Evolutionary conservation across 148 eudicot genomes (phyloP), one percentile per base, ranked within the genome.

Genomic region (Fagopyrum homotropicum): DNA sequence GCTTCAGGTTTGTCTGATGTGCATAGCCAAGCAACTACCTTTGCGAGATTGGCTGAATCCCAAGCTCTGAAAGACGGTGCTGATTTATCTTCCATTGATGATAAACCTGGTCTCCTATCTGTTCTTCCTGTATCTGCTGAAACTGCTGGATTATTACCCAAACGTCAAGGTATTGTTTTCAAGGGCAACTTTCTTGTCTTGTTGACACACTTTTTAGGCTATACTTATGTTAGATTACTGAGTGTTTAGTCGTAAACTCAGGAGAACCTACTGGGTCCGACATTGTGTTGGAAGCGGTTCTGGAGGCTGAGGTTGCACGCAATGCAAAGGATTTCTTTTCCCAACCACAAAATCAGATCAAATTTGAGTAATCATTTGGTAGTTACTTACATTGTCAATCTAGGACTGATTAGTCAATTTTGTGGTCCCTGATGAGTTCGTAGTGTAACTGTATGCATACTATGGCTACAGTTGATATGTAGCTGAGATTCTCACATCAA

Each of bases 81-180:
- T 52, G 77, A 74, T 71, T 51, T 73, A 19, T 72, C 75, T 74
- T 79, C 75, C 72, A 77, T 84, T 71, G 87, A 88, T 73, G 90
- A 87, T 83, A 89, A 84, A 63, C 89, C 93, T 51, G 98, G 97
- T 50, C 84, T 82, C 61, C 79, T 89, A 76, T 59, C 83, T 43
- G 86, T 94, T 76, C 96, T 94, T 82, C 97, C 98, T 29, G 90
- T 94, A 81, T 94, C 98, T 66, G 98, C 98, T 80, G 89, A 94
- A 80, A 89, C 89, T 72, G 87, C 97, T 14, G 91, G 89, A 52
- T 77, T 94, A 74, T 82, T 94, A 75, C 93, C 97, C 57, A 82
- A 79, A 76, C 84, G 85, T 69, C 87, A 77, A 79, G 97, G 98
- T 93, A 80, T 72, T 29, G 8, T 73, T 49, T 73, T 15, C 11